Base-by-base conservation (phyloP, 2,329 filamentous ascomycete species). In the Fusarium albidum region DNA sequence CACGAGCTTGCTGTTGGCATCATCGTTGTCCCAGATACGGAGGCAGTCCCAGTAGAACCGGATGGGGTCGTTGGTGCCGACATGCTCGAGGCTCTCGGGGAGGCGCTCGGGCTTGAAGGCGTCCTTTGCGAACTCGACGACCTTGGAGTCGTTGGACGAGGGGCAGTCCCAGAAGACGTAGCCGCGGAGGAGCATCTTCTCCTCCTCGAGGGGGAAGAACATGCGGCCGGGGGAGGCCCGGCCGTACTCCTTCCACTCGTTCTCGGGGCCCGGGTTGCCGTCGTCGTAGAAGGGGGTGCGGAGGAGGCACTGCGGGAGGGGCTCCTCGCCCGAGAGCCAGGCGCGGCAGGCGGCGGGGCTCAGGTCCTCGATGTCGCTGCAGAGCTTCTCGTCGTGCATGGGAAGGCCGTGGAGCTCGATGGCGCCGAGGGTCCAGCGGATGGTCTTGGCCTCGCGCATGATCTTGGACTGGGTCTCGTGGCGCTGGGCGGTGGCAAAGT, bases 161-260 rank as follows among this genome's bases (percentile, higher is more conserved):
- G 27, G 13, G 8, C 49, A n/a, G 5, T 57, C 52, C 52, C 52
- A 61, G 17, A 61, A 57, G 13, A 49, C 35, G 3, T 57, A 61
- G 2, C 34, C 57, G 39, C 57, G 40, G 17, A 1, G 31, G 21
- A 17, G 13, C 4, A 2, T 29, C 6, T n/a, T n/a, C n/a, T n/a
- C n/a, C n/a, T n/a, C 5, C 14, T 9, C 5, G 13, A 21, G 6
- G 21, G 3, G 3, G 10, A 9, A 11, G 28, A 28, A 10, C 26
- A 12, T 5, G 40, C 33, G 7, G 12, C 14, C 21, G 4, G 3
- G 13, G 10, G n/a, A n/a, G 31, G 3, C n/a, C n/a, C 9, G 28
- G 9, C 39, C 18, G 8, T 57, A 17, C 9, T 26, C 14, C 5
- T 28, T 21, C 46, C 34, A 60, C 3, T 52, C 56, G 4, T 18